Evolutionary conservation across 2,329 filamentous ascomycete species (phyloP), one percentile per base, ranked within the genome.

Genomic region (Microsporum ferrugineum): DNA sequence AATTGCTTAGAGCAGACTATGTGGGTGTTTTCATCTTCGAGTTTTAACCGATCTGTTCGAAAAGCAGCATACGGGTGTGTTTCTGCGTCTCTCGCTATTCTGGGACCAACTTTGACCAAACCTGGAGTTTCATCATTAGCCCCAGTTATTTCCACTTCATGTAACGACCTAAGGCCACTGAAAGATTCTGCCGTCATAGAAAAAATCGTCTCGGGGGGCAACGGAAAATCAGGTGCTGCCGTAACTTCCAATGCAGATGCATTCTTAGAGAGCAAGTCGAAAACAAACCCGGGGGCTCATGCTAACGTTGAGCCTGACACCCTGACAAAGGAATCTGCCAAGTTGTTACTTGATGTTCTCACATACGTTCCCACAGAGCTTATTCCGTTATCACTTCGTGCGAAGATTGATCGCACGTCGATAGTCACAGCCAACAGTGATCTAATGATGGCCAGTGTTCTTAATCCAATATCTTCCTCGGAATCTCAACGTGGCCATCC

Each of bases 371-470:
- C 87, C 1, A 83, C 87, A 61, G 78, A 84, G 57, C 79, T 84
- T 69, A 75, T 95, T 41, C 82, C 87, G n/a, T 83, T 86, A 6
- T 83, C 87, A 1, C 71, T 89, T 23, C 86, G 92, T 59, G 82
- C 85, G 8, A 83, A 89, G 57, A 79, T 96, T 64, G 90, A 96
- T 69, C 87, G 88, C 65, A 89, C 88, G 2, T 88, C 89, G 23
- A 87, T 96, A 61, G 76, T 96, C 27, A 82, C 80, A 3, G 79
- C 81, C 62, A 80, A 86, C 71, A 85, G 84, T 69, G 79, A 85
- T 36, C 87, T 88, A 47, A 88, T 96, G 82, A 70, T 94, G 8
- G 84, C 90, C 4, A 92, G 89, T 71, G 85, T 95, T 10, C 77
- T 96, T 62, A 90, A 94, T 72, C 89, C 90, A 0, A 83, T 85